phyloP scores from a whole-genome alignment of 192 early-diverging fungal genomes.

The Spizellomyces punctatus region DNA sequence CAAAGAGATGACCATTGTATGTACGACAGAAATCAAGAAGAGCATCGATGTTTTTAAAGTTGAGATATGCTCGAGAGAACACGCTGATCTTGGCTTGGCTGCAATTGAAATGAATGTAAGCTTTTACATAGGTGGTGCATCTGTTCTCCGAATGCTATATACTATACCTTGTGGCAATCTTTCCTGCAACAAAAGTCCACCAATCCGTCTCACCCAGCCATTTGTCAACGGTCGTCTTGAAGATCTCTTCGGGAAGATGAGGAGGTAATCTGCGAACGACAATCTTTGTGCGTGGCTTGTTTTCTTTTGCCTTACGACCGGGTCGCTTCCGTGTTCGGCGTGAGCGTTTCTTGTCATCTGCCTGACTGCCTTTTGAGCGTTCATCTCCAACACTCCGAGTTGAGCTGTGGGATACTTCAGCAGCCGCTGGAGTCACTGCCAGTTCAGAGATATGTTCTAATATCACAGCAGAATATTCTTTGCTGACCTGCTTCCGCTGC shows the following conservation, averaged over 20 bases:
- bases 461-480: too few relatives aligned
- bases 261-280: constrained; percentile 78
- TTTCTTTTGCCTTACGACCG: constrained; percentile 22
- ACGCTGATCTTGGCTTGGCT: constrained; percentile 74
- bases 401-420: too few relatives aligned
- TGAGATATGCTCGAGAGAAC: constrained; percentile 76
- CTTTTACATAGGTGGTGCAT: too few relatives aligned
- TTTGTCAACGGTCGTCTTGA: constrained; percentile 60
- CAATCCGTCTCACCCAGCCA: constrained; percentile 58
- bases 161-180: constrained; percentile 72
- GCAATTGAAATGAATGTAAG: constrained; percentile 8
- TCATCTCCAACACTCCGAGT: not conserved
- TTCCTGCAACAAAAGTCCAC: constrained; percentile 65
- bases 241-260: constrained; percentile 70
- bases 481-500: too few relatives aligned
- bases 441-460: too few relatives aligned
- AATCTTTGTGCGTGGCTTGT: constrained; percentile 54
- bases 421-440: too few relatives aligned
- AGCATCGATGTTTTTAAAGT: constrained; percentile 68
- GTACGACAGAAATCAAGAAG: constrained; percentile 71
- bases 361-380: not conserved
- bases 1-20: constrained; percentile 79
- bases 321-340: not conserved
- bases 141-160: too few relatives aligned
- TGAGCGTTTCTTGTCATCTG: not conserved